Conservation (phyloP, 2,329 filamentous ascomycete genomes). For the Aspergillaceae sp. region DNA sequence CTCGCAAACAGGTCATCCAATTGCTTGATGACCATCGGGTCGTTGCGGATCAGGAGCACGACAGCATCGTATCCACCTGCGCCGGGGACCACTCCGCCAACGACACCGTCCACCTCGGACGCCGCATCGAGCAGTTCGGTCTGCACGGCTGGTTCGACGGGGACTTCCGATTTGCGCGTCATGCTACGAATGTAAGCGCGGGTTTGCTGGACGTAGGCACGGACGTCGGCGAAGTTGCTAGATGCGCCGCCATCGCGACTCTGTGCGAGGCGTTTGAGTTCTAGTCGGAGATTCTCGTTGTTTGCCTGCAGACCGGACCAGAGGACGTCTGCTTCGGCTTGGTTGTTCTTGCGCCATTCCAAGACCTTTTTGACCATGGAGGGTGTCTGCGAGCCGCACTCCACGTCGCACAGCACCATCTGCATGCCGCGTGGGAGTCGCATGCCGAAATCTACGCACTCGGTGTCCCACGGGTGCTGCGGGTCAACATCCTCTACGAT, state of each 20-base stretch:
- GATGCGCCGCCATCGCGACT: constrained; percentile 33
- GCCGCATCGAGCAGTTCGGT: constrained; percentile 74
- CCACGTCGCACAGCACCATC: constrained; percentile 90
- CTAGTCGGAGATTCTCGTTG: constrained; percentile 62
- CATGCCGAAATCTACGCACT: constrained; percentile 61
- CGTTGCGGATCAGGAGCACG: constrained; percentile 68
- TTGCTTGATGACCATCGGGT: constrained; percentile 51
- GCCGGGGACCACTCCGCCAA: constrained; percentile 86
- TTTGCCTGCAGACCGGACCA: constrained; percentile 67
- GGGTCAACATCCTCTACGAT: constrained; percentile 55
- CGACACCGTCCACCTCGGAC: constrained; percentile 62
- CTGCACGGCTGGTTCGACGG: constrained; percentile 82
- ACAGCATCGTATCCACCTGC: constrained; percentile 91
- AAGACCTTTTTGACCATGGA: constrained; percentile 93
- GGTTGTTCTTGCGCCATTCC: constrained; percentile 63
- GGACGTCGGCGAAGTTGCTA: constrained; percentile 46
- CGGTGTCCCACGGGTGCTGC: constrained; percentile 62
- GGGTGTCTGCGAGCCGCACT: constrained; percentile 86
- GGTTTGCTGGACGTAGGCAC: constrained; percentile 44
- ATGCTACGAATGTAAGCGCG: constrained; percentile 62
- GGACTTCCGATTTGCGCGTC: constrained; percentile 64
- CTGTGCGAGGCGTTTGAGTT: constrained; percentile 49
- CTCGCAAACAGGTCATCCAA: constrained; percentile 55
- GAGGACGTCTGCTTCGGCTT: constrained; percentile 55
- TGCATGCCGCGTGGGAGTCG: constrained; percentile 64